phyloP scores from a whole-genome alignment of 208 protist species.

The Borovskyia barvae region DNA sequence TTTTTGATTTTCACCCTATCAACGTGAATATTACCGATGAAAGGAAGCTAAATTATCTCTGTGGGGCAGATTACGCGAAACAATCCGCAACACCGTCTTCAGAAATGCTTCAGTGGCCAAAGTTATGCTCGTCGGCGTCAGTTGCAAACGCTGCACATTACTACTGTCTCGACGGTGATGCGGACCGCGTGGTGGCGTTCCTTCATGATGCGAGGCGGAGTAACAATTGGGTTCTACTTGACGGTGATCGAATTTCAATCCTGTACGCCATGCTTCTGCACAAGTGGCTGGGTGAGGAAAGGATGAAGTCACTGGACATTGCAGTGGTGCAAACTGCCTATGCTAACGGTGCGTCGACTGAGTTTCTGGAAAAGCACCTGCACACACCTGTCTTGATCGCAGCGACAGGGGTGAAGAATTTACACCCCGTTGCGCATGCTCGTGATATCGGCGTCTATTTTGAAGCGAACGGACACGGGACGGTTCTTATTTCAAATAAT shows the following conservation, averaged over 20 bases:
- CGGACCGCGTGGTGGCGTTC: constrained; percentile 91
- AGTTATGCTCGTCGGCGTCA: not conserved
- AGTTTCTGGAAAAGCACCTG: constrained; percentile 65
- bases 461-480: constrained; percentile 96
- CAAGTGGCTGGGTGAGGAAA: constrained; percentile 39
- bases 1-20: constrained; percentile 50
- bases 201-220: constrained; percentile 5
- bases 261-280: constrained; percentile 66
- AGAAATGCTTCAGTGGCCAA: constrained; percentile 30
- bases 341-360: constrained; percentile 92
- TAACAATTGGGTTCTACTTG: constrained; percentile 47
- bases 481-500: constrained; percentile 73
- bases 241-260: constrained; percentile 81
- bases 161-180: constrained; percentile 94
- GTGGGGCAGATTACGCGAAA: constrained; percentile 92
- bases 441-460: constrained; percentile 96
- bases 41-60: constrained; percentile 66
- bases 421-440: constrained; percentile 88
- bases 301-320: constrained; percentile 43
- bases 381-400: constrained; percentile 49
- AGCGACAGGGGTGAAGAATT: constrained; percentile 93
- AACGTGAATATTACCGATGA: constrained; percentile 36
- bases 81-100: constrained; percentile 38
- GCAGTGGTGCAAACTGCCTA: constrained; percentile 95
- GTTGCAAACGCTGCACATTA: constrained; percentile 37